Evolutionary conservation across 2,329 filamentous ascomycete species (phyloP).

Genomic region (Cladosporium sphaerospermum): DNA sequence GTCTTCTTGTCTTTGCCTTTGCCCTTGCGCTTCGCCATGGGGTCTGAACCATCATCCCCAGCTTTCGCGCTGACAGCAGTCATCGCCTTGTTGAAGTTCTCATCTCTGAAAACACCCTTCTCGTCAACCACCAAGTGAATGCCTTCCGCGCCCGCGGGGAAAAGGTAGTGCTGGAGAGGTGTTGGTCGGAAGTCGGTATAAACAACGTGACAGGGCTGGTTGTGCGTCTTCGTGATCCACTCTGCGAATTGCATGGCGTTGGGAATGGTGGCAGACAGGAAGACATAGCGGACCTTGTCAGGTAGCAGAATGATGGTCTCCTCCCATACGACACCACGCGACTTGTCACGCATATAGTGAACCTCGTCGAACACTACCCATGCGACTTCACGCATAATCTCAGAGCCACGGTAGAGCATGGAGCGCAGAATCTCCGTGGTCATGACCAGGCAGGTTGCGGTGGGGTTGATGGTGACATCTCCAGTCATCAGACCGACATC

Average conservation of each 20-base stretch:
- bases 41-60: slow-evolving; percentile 74
- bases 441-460: slow-evolving; percentile 96
- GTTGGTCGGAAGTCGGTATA: slow-evolving; percentile 98
- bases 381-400: slow-evolving; percentile 98
- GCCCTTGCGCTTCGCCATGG: slow-evolving; percentile 73
- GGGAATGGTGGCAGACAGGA: slow-evolving; percentile 94
- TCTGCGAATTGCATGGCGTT: slow-evolving; percentile 99
- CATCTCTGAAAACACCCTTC: slow-evolving; percentile 90
- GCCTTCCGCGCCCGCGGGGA: slow-evolving; percentile 84
- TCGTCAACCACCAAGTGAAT: slow-evolving; percentile 95
- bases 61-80: slow-evolving; percentile 79
- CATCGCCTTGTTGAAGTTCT: slow-evolving; percentile 98
- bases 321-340: slow-evolving; percentile 94
- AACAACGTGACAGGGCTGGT: slow-evolving; percentile 95
- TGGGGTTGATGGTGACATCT: slow-evolving; percentile 98
- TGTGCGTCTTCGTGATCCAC: slow-evolving; percentile 97
- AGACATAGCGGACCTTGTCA: slow-evolving; percentile 98
- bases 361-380: slow-evolving; percentile 99
- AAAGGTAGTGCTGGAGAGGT: slow-evolving; percentile 95
- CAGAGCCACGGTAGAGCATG: slow-evolving; percentile 95
- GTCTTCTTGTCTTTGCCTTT: slow-evolving; percentile 87
- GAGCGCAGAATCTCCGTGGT: slow-evolving; percentile 98
- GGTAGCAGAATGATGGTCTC: slow-evolving; percentile 97
- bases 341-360: slow-evolving; percentile 94
- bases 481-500: slow-evolving; percentile 98